A percentile compares a stretch with the other conserved stretches of the same genome.
phyloP scores from a whole-genome alignment of 2,329 filamentous ascomycete species.

The Neurospora sp. region DNA sequence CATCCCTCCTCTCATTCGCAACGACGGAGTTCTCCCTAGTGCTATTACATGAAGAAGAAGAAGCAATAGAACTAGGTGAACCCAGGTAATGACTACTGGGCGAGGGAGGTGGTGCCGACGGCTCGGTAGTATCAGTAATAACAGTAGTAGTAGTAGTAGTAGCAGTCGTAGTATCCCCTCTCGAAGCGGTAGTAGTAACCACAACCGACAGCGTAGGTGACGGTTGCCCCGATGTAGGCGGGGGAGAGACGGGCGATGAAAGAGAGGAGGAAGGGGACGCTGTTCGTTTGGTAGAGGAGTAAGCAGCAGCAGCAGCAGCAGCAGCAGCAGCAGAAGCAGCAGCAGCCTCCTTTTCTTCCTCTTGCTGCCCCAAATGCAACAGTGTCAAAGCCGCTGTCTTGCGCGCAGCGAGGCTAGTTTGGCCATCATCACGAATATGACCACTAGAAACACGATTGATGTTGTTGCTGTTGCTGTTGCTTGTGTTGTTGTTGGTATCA shows the following conservation, averaged over 20 bases:
- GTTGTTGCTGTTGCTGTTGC: background rate
- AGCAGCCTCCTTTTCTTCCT: constrained; percentile 15
- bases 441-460: background rate
- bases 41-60: background rate
- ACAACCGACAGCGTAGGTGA: background rate
- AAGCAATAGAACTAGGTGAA: background rate
- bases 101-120: background rate
- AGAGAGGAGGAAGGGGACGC: background rate
- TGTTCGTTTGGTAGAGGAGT: background rate
- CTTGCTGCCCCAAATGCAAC: constrained; percentile 36
- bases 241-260: constrained; percentile 1
- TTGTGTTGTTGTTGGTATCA: background rate
- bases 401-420: constrained; percentile 23
- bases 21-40: background rate
- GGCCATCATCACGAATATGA: background rate
- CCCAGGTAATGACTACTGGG: background rate
- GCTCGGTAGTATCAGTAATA: background rate
- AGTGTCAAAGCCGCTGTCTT: constrained; percentile 38
- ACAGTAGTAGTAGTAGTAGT: background rate
- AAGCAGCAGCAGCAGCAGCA: background rate
- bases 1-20: background rate
- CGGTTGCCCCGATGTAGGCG: background rate
- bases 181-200: background rate
- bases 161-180: background rate
- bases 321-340: background rate